Evolutionary conservation across 257 asterid species (phyloP).

Genomic region (Fraxinus anomala): DNA sequence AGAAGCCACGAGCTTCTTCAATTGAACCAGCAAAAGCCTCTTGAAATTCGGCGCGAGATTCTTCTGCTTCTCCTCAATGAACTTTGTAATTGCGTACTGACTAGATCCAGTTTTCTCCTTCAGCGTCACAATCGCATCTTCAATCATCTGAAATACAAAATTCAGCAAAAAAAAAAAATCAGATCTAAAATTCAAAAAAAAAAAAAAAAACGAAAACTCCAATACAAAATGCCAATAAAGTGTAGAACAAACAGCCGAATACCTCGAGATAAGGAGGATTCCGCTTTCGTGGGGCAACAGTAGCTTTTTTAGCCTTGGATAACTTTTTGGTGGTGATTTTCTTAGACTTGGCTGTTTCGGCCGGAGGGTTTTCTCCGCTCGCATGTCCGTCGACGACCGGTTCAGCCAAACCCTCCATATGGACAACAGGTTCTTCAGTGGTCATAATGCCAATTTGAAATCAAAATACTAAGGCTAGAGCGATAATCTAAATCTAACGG

Average conservation of each 20-base stretch:
- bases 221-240: background rate
- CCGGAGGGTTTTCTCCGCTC: constrained; percentile 11
- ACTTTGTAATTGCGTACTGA: constrained; percentile 61
- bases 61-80: constrained; percentile 62
- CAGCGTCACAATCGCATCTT: constrained; percentile 54
- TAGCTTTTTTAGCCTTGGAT: constrained; percentile 40
- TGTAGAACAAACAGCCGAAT: background rate
- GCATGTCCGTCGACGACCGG: constrained; percentile 8
- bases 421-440: constrained; percentile 30
- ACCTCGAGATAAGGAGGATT: constrained; percentile 69
- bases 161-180: background rate
- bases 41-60: constrained; percentile 54
- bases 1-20: constrained; percentile 53
- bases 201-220: background rate
- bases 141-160: constrained; percentile 46
- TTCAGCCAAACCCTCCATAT: constrained; percentile 23
- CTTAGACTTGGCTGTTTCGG: constrained; percentile 19
- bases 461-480: background rate
- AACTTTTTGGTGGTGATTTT: constrained; percentile 24
- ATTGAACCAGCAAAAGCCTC: constrained; percentile 51
- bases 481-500: background rate
- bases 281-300: constrained; percentile 48
- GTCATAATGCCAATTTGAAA: constrained; percentile 24
- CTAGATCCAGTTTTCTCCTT: constrained; percentile 70
- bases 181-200: constrained; percentile 16